Conservation (phyloP, 371 early-diverging fungal genomes). For the Mucor irregularis region DNA sequence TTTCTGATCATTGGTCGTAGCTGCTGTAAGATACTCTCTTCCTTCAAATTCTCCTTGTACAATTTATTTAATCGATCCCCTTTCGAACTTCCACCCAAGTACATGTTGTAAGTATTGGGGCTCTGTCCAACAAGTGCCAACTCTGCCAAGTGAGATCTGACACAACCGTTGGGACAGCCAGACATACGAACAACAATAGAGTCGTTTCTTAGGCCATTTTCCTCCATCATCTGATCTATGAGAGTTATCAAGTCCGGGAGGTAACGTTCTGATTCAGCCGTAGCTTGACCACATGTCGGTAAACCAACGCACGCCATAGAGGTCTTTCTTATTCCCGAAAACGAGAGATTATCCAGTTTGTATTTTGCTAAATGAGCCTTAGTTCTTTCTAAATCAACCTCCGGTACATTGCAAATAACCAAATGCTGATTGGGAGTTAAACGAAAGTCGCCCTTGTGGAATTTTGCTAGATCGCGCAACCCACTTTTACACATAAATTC, state of each 20-base stretch:
- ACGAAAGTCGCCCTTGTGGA: conserved; percentile 74
- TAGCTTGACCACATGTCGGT: conserved; percentile 89
- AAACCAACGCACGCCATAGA: conserved; percentile 94
- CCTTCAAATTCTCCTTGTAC: conserved; percentile 79
- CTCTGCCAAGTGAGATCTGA: conserved; percentile 88
- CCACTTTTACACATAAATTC: conserved; percentile 74
- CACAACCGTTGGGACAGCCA: conserved; percentile 93
- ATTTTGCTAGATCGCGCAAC: conserved; percentile 75
- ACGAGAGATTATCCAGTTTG: conserved; percentile 75
- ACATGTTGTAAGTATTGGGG: conserved; percentile 87
- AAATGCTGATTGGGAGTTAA: conserved; percentile 88
- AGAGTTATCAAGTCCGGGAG: conserved; percentile 73
- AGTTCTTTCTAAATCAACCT: conserved; percentile 67
- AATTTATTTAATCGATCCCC: conserved; percentile 86
- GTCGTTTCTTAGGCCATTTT: conserved; percentile 75
- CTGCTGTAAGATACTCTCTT: conserved; percentile 75
- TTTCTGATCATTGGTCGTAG: conserved; percentile 75
- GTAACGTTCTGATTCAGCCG: conserved; percentile 94
- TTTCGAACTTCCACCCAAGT: conserved; percentile 81
- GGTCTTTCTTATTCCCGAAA: conserved; percentile 77
- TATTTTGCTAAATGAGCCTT: conserved; percentile 70
- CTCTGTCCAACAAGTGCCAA: conserved; percentile 91
- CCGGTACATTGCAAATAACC: conserved; percentile 72
- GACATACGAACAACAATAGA: conserved; percentile 92
- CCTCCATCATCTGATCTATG: conserved; percentile 75